phyloP scores from a whole-genome alignment of 2,329 filamentous ascomycete genomes.

The Xylariaceae sp. region DNA sequence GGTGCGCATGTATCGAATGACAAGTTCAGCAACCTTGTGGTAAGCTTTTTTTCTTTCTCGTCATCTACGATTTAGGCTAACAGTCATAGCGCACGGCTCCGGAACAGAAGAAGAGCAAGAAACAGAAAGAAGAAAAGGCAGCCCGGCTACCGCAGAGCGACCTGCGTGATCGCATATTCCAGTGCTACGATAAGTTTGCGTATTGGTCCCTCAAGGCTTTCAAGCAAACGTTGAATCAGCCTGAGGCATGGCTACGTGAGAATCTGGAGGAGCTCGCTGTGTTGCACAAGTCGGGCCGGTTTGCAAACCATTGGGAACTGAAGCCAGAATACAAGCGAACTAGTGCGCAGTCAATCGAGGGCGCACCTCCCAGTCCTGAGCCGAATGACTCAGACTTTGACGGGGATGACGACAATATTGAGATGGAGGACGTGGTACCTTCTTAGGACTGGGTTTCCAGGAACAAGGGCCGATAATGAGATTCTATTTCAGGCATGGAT shows the following conservation, averaged over 20 bases:
- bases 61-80: conserved; percentile 17
- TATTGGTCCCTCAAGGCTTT: conserved; percentile 96
- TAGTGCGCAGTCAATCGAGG: conserved; percentile 59
- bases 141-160: conserved; percentile 89
- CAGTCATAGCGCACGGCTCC: conserved; percentile 32
- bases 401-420: conserved; percentile 66
- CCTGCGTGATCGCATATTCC: conserved; percentile 83
- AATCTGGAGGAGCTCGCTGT: conserved; percentile 82
- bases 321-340: conserved; percentile 70
- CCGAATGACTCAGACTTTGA: conserved; percentile 66
- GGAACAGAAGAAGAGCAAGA: conserved; percentile 71
- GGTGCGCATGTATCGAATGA: conserved; percentile 57
- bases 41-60: conserved; percentile 47
- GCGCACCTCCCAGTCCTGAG: conserved; percentile 52
- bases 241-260: conserved; percentile 90
- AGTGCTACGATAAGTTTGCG: conserved; percentile 81
- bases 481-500: conserved; percentile 16
- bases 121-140: conserved; percentile 58
- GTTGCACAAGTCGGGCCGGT: conserved; percentile 80
- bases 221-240: conserved; percentile 78
- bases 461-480: conserved; percentile 1
- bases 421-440: conserved; percentile 78
- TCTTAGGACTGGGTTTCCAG: conserved; percentile 1
- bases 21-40: conserved; percentile 61
- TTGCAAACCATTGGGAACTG: conserved; percentile 85